Base-by-base conservation (phyloP, 345 rosid genomes). In the Camelina laxa region DNA sequence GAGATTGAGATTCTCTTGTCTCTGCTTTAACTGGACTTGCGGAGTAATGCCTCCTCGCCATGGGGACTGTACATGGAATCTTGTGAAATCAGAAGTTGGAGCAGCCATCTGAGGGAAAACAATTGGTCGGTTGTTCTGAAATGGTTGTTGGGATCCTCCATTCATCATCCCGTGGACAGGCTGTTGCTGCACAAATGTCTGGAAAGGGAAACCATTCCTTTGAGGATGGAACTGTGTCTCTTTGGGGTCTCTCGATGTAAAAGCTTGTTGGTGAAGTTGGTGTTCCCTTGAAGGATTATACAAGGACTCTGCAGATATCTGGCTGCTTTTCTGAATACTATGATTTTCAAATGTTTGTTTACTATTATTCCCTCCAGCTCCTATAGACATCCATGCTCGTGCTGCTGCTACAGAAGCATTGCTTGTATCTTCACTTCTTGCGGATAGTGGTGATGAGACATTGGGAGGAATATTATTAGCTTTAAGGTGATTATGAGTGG, bases 351-450 rank as follows among this genome's bases (percentile, higher is more conserved):
- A 51, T 3, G 80, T 60, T 58, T 79, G 90, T 81, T 75, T 88
- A 66, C 75, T 87, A 51, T 77, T 87, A 51, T 77, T 79, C 14
- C 91, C 91, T 65, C 85, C 91, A 31, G 89, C 85, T 53, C 95
- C 97, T 58, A 90, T 66, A 10, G 95, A 89, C 96, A 91, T 94
- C 96, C 96, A 91, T 6, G 89, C 96, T 27, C 91, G 74, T 51
- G 97, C 90, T 67, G 93, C 97, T 39, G 85, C 80, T 35, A 74
- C 83, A 3, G 93, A 83, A 66, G 89, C 96, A 81, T 85, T 89
- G 80, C 77, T 76, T 4, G 89, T 75, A 75, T 84, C 94, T 70
- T 87, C 86, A 79, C 76, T 67, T 85, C 85, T 80, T 51, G 50
- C 45, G 21, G 88, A 69, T 36, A 85, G 80, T 76, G 78, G 77